phyloP scores from a whole-genome alignment of 768 basidiomycete species.

The Leucosporidium scottii region DNA sequence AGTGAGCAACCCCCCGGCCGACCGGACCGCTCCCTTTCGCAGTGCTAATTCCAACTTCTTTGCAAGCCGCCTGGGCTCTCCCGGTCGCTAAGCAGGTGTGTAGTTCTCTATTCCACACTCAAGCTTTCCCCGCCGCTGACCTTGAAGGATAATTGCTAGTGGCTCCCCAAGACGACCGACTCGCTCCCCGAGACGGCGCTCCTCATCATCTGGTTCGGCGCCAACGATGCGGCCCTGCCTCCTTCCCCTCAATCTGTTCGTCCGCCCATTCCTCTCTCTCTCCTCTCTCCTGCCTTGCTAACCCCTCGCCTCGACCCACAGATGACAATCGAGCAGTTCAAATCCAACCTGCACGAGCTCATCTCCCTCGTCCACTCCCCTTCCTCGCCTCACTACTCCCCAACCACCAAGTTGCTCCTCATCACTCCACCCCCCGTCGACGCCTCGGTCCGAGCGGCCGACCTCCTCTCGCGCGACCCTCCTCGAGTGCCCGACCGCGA shows the following conservation, averaged over 20 bases:
- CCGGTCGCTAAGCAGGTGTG: conserved; percentile 18
- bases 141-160: neutral
- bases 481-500: conserved; percentile 23
- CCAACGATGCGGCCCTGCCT: conserved; percentile 21
- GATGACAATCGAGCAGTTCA: conserved; percentile 25
- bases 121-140: neutral
- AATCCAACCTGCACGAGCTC: conserved; percentile 21
- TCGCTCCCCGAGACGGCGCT: conserved; percentile 11
- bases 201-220: conserved; percentile 29
- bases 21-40: too few species aligned
- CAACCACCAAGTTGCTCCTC: conserved; percentile 14
- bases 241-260: too few species aligned
- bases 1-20: conserved; percentile 3
- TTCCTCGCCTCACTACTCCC: conserved; percentile 18
- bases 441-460: conserved; percentile 7
- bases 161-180: conserved; percentile 7
- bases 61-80: conserved; percentile 14
- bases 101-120: neutral
- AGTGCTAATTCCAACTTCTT: neutral
- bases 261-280: too few species aligned
- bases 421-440: conserved; percentile 30
- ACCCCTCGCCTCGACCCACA: conserved; percentile 1
- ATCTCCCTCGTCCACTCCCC: conserved; percentile 16
- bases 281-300: neutral
- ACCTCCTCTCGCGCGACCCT: conserved; percentile 18